phyloP scores from a whole-genome alignment of 139 green algal species.

The Chlorella vulgaris region DNA sequence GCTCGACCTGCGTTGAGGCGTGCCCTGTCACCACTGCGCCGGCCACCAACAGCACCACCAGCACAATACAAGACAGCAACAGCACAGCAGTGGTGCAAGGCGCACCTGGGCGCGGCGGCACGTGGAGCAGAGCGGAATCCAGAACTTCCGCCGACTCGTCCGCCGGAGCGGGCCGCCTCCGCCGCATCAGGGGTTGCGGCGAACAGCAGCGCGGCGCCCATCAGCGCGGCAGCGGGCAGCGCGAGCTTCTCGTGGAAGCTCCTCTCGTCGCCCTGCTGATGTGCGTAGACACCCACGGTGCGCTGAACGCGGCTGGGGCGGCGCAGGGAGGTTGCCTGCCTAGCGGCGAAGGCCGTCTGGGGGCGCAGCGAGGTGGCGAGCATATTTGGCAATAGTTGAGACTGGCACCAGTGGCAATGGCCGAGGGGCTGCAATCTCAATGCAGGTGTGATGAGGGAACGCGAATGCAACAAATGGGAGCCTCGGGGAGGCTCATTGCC shows the following conservation, averaged over 20 bases:
- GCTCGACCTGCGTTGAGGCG: no score
- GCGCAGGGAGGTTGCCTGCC: neutral
- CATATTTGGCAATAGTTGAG: neutral
- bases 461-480: no score
- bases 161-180: constrained; percentile 39
- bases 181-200: constrained; percentile 47
- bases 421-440: no score
- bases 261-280: neutral
- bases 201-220: constrained; percentile 40
- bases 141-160: constrained; percentile 42
- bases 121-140: constrained; percentile 1
- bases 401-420: no score
- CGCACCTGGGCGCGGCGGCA: neutral
- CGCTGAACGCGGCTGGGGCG: neutral
- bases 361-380: neutral
- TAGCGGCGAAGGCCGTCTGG: neutral
- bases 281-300: neutral
- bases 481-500: no score
- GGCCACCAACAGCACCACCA: no score
- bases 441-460: no score
- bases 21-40: no score
- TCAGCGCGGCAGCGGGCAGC: constrained; percentile 35
- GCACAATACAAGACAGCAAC: no score
- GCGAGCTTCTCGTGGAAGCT: constrained; percentile 27
- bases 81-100: neutral